Percentiles rank a stretch among this genome's conserved stretches.
These are phyloP conservation scores for Oryza coarctata DNA, from an alignment of 176 grass and related monocot species.

Conservation along the genomic window DNA sequence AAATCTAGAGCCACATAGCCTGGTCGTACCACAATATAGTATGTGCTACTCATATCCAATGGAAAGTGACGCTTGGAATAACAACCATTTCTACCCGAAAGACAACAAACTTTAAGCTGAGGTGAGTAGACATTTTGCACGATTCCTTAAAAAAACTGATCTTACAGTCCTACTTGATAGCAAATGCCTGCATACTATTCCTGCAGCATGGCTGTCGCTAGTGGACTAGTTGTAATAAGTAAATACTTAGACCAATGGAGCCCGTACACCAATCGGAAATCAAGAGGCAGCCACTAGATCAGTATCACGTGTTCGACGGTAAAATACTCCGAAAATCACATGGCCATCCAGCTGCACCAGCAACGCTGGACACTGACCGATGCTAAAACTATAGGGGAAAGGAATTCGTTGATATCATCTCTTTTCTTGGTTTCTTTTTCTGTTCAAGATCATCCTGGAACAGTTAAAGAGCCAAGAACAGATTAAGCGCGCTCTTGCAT, in stretches of 20 bases:
- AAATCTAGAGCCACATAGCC: background rate
- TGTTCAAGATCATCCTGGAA: background rate
- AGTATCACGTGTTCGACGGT: background rate
- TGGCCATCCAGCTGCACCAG: background rate
- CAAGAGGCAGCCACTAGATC: background rate
- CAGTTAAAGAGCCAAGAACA: background rate
- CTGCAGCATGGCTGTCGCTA: background rate
- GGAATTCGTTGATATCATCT: background rate
- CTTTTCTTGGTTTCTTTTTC: background rate
- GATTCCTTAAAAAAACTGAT: background rate
- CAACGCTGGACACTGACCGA: background rate
- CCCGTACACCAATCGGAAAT: background rate
- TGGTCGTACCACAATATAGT: background rate
- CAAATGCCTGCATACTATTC: background rate
- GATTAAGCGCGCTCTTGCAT: background rate
- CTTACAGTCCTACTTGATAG: background rate
- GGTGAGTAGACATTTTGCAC: background rate
- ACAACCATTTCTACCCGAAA: background rate
- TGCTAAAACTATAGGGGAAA: background rate
- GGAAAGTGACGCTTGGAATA: background rate
- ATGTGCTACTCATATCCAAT: background rate
- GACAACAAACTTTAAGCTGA: background rate
- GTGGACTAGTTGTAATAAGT: background rate
- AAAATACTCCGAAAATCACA: background rate
- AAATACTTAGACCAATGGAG: background rate